Percentiles rank a stretch among this genome's conserved stretches.
phyloP scores from a whole-genome alignment of 2,329 filamentous ascomycete species.

The Cladorrhinum sp. region DNA sequence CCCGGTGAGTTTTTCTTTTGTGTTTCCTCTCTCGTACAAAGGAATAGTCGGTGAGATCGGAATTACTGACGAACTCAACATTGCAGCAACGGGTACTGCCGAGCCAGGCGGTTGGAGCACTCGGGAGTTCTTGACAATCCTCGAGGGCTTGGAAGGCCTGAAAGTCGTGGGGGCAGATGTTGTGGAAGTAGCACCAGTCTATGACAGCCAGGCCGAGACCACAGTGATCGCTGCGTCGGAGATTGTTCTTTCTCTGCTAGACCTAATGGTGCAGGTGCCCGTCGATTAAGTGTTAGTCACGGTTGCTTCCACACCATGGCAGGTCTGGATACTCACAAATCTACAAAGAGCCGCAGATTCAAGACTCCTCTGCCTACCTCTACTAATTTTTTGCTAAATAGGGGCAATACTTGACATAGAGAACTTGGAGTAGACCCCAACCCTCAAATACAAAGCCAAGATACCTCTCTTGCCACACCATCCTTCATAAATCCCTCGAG shows the following conservation, averaged over 20 bases:
- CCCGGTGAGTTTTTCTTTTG: slow-evolving; percentile 49
- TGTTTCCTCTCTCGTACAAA: background rate
- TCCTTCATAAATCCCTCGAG: too few relatives aligned
- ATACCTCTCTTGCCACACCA: too few relatives aligned
- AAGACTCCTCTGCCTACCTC: too few relatives aligned
- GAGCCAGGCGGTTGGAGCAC: slow-evolving; percentile 81
- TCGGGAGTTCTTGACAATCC: slow-evolving; percentile 69
- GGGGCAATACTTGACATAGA: too few relatives aligned
- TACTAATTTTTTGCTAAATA: too few relatives aligned
- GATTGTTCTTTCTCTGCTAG: slow-evolving; percentile 38
- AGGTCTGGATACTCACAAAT: too few relatives aligned
- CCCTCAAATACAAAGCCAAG: too few relatives aligned
- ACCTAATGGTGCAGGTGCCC: slow-evolving; percentile 22
- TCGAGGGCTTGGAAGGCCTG: slow-evolving; percentile 67
- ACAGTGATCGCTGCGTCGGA: slow-evolving; percentile 71
- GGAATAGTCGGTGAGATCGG: background rate
- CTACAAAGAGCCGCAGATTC: too few relatives aligned
- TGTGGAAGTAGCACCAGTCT: slow-evolving; percentile 75
- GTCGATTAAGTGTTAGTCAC: too few relatives aligned
- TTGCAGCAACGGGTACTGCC: slow-evolving; percentile 67
- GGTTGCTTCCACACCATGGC: too few relatives aligned
- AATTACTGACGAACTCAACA: background rate
- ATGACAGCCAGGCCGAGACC: slow-evolving; percentile 70
- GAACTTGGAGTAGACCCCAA: too few relatives aligned
- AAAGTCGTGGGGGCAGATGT: slow-evolving; percentile 76